A percentile compares a stretch with the other conserved stretches of the same genome.
These are phyloP conservation scores for Tylopilus sp. DNA, from an alignment of 768 basidiomycete species.

Conservation along the genomic window DNA sequence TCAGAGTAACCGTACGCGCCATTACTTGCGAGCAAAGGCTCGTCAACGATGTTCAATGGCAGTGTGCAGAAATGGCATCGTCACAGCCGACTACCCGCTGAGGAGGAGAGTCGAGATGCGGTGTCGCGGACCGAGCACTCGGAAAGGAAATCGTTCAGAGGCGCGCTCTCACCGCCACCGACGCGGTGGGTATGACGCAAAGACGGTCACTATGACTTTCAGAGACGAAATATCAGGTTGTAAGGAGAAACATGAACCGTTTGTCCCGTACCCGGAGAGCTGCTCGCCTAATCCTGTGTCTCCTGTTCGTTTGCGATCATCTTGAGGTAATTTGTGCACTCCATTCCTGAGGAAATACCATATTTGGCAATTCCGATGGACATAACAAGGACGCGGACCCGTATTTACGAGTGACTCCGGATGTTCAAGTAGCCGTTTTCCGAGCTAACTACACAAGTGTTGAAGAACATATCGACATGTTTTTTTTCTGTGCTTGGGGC, in stretches of 20 bases:
- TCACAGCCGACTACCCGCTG: conserved; percentile 33
- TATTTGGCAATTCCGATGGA: conserved; percentile 1
- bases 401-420: conserved; percentile 8
- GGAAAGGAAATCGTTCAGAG: conserved; percentile 14
- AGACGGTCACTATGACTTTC: conserved; percentile 4
- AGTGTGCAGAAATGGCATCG: conserved; percentile 30
- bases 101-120: conserved; percentile 24
- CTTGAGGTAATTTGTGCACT: neutral
- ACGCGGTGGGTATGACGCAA: conserved; percentile 26
- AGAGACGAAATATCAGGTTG: conserved; percentile 9
- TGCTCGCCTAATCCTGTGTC: conserved; percentile 25
- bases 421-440: conserved; percentile 18
- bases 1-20: conserved; percentile 31
- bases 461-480: conserved; percentile 3
- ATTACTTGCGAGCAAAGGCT: conserved; percentile 20
- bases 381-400: neutral
- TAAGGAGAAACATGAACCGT: conserved; percentile 5
- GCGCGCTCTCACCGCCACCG: conserved; percentile 33
- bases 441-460: conserved; percentile 9
- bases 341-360: neutral
- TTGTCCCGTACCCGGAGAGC: conserved; percentile 21
- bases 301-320: neutral
- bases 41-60: conserved; percentile 23
- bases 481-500: conserved; percentile 6
- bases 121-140: conserved; percentile 32